A percentile compares a stretch with the other conserved stretches of the same genome.
Evolutionary conservation across 306 rosid genomes (phyloP).

Genomic region (Citrullus colocynthis): DNA sequence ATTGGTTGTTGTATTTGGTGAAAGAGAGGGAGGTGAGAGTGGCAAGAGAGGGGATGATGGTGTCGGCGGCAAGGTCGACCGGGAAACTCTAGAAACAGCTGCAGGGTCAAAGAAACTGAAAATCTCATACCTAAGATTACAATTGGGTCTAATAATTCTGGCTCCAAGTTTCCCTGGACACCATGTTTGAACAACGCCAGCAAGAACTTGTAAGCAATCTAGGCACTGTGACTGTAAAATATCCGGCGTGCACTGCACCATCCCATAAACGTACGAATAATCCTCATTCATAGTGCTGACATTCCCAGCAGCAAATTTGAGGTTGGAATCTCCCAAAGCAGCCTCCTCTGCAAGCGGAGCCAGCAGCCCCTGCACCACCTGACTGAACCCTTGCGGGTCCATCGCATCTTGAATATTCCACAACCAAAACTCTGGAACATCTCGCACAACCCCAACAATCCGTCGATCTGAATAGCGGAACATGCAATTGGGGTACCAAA

Average conservation of each 20-base stretch:
- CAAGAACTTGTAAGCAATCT: neutral
- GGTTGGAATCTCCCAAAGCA: neutral
- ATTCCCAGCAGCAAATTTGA: neutral
- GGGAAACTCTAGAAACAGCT: neutral
- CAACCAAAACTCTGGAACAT: neutral
- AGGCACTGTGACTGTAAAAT: neutral
- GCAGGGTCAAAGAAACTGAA: neutral
- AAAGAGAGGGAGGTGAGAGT: neutral
- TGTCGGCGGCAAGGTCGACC: neutral
- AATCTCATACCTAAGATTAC: neutral
- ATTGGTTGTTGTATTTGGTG: neutral
- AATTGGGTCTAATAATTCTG: neutral
- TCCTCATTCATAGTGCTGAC: neutral
- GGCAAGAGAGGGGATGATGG: neutral
- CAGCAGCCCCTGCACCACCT: neutral
- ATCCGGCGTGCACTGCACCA: slow-evolving; percentile 8
- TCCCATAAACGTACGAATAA: neutral
- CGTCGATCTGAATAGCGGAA: slow-evolving; percentile 28
- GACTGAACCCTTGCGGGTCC: neutral
- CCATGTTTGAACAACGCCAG: neutral
- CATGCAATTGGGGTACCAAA: slow-evolving; percentile 23
- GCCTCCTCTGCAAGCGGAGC: neutral
- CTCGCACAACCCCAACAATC: slow-evolving; percentile 6
- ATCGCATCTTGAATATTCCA: neutral
- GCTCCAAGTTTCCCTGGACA: neutral